Evolutionary conservation across 2,329 filamentous ascomycete species (phyloP).

Genomic region (Phyllosticta capitalensis): DNA sequence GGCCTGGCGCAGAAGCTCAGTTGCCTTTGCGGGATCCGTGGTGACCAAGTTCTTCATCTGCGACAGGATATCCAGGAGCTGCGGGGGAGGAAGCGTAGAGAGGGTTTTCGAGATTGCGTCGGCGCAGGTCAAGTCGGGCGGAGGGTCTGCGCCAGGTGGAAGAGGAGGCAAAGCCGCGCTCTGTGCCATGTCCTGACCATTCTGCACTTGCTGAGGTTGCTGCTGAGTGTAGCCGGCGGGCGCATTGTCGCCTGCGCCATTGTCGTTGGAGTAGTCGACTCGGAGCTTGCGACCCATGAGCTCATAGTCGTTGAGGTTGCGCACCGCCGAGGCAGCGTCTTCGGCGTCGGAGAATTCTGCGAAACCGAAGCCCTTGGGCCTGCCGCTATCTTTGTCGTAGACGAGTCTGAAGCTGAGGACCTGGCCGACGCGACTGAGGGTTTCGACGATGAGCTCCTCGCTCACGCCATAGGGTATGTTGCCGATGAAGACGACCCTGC

Average conservation of each 20-base stretch:
- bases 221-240: conserved; percentile 33
- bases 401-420: conserved; percentile 89
- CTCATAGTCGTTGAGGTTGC: conserved; percentile 91
- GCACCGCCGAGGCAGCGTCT: conserved; percentile 83
- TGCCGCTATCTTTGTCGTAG: conserved; percentile 89
- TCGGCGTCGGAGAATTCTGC: conserved; percentile 91
- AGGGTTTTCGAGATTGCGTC: conserved; percentile 91
- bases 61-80: conserved; percentile 84
- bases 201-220: conserved; percentile 23
- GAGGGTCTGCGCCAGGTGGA: conserved; percentile 74
- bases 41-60: conserved; percentile 91
- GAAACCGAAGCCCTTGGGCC: conserved; percentile 94
- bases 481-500: conserved; percentile 73
- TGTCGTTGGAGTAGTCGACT: conserved; percentile 94
- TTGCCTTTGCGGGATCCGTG: conserved; percentile 71
- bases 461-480: conserved; percentile 87
- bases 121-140: conserved; percentile 70
- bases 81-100: conserved; percentile 71
- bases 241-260: conserved; percentile 43
- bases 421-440: conserved; percentile 81
- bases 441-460: conserved; percentile 91
- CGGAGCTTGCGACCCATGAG: conserved; percentile 89
- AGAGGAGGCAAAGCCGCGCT: conserved; percentile 59
- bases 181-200: conserved; percentile 35
- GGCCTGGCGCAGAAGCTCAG: conserved; percentile 75